Percentiles rank a stretch among this genome's conserved stretches.
Evolutionary conservation across 2,329 filamentous ascomycete genomes (phyloP).

Genomic region (Fusarium sp.): DNA sequence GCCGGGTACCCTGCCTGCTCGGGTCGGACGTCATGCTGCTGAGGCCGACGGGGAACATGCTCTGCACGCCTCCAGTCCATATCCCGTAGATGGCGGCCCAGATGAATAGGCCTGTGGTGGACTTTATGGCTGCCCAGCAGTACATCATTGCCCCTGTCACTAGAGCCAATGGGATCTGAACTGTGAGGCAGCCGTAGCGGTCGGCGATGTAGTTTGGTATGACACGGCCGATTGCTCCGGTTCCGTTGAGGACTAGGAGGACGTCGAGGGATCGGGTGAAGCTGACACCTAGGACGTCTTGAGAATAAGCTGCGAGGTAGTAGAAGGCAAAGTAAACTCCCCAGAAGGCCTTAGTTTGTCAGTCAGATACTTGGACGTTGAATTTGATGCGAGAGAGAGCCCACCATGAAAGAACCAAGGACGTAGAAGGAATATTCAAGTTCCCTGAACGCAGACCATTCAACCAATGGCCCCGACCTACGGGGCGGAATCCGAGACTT

Average conservation of each 20-base stretch:
- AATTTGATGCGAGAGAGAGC: too few species aligned
- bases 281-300: not conserved
- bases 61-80: slow-evolving; percentile 70
- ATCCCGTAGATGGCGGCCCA: slow-evolving; percentile 74
- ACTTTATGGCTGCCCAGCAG: slow-evolving; percentile 67
- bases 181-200: not conserved
- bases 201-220: slow-evolving; percentile 10
- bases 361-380: not conserved
- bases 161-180: not conserved
- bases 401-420: slow-evolving; percentile 10
- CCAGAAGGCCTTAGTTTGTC: not conserved
- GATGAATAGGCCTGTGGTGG: slow-evolving; percentile 64
- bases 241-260: slow-evolving; percentile 8
- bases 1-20: slow-evolving; percentile 62
- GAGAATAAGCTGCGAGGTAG: slow-evolving; percentile 7
- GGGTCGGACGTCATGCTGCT: slow-evolving; percentile 65
- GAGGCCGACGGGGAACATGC: slow-evolving; percentile 67
- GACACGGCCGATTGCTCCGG: slow-evolving; percentile 2
- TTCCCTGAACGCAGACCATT: slow-evolving; percentile 18
- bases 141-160: slow-evolving; percentile 1
- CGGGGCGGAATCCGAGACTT: slow-evolving; percentile 2
- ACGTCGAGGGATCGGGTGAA: slow-evolving; percentile 1
- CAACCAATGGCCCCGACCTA: not conserved
- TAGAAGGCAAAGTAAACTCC: slow-evolving; percentile 15
- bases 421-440: slow-evolving; percentile 7